Base-by-base conservation (phyloP, 371 early-diverging fungal genomes). In the Funneliformis caledonium region DNA sequence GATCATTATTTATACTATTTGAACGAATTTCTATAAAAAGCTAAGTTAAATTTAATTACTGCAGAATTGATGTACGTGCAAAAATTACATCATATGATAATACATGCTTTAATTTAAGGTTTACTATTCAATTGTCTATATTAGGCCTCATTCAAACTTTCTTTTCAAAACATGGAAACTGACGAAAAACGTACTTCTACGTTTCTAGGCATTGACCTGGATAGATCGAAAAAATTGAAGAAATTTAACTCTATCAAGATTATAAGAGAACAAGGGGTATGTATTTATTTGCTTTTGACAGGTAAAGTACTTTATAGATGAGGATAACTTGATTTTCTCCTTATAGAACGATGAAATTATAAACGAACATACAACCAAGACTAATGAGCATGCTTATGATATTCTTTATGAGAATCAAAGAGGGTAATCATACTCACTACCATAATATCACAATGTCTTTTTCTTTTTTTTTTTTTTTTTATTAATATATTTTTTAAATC, bases 371-470 rank as follows among this genome's bases (percentile, higher is more conserved):
- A 33, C 31, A 65, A 33, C 3, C 31, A 65, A 65, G 14, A 65
- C 8, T 31, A 19, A 8, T 6, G 43, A 85, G 73, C 85, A 86
- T 72, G 85, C 81, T 14, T 88, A 87, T 78, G 89, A 89, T 78
- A 81, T 89, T 16, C 52, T 89, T 22, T 88, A 86, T 72, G 88
- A 89, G 76, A 87, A 88, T 75, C 88, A 89, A 84, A 83, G 89
- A 85, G 89, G 89, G 89, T 88, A 86, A 72, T 42, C 33, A 11
- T 74, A 8, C 26, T 22, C 37, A 37, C 37, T 37, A 72, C 48
- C 64, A 2, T 26, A 14, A n/a, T 19, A 65, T 67, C 61, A 80
- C n/a, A 67, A 65, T 14, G 52, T 22, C 37, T 16, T 60, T 33
- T 50, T 59, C 47, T 69, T 73, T 81, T 48, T 19, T 26, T 26